These are phyloP conservation scores for Xylaria sp. DNA, from an alignment of 2,329 filamentous ascomycete genomes.

Conservation along the genomic window DNA sequence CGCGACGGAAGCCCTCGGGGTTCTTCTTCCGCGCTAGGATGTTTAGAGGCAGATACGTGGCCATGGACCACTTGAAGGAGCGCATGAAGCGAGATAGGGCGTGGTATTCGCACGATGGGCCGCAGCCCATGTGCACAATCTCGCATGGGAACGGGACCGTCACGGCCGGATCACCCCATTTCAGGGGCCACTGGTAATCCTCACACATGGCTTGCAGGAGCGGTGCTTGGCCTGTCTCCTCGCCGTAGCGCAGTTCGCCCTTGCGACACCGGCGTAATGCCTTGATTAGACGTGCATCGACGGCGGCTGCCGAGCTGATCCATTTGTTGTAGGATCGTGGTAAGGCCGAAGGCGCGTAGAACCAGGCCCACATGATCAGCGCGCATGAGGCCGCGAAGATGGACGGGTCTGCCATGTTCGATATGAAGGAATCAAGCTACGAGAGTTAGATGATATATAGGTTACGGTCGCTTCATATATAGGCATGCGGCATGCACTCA, in stretches of 20 bases:
- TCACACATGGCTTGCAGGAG: slow-evolving; percentile 77
- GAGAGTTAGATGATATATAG: slow-evolving; percentile 15
- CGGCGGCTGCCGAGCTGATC: slow-evolving; percentile 80
- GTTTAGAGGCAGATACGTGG: slow-evolving; percentile 81
- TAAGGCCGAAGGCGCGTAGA: slow-evolving; percentile 77
- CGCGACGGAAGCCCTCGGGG: slow-evolving; percentile 57
- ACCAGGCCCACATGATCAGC: slow-evolving; percentile 90
- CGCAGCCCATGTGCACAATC: slow-evolving; percentile 83
- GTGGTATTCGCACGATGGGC: slow-evolving; percentile 79
- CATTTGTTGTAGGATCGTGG: slow-evolving; percentile 82
- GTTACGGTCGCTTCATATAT: not conserved
- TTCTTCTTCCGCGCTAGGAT: slow-evolving; percentile 66
- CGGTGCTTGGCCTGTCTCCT: slow-evolving; percentile 75
- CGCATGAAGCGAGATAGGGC: slow-evolving; percentile 73
- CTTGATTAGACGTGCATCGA: slow-evolving; percentile 79
- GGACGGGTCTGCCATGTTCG: slow-evolving; percentile 69
- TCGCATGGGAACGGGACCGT: slow-evolving; percentile 82
- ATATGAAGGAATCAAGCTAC: slow-evolving; percentile 55
- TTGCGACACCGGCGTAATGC: slow-evolving; percentile 74
- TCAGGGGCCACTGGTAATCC: slow-evolving; percentile 74
- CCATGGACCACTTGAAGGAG: slow-evolving; percentile 79
- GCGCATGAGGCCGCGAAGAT: slow-evolving; percentile 79
- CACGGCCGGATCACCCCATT: slow-evolving; percentile 77
- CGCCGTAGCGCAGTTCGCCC: slow-evolving; percentile 75
- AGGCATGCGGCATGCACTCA: slow-evolving; percentile 44